phyloP scores from a whole-genome alignment of 202 grass and related monocot species.

The Setaria italica region DNA sequence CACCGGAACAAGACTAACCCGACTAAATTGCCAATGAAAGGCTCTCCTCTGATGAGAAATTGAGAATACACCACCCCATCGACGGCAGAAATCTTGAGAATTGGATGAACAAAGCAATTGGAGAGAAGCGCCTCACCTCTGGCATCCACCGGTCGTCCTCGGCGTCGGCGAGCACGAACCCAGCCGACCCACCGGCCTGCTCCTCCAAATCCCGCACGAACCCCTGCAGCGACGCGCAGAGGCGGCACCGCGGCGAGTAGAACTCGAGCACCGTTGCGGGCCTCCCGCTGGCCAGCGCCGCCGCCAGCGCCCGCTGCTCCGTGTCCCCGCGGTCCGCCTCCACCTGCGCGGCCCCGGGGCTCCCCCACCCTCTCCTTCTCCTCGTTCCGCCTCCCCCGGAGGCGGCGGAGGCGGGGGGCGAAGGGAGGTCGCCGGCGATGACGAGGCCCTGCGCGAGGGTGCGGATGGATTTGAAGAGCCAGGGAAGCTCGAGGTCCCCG shows the following conservation, averaged over 20 bases:
- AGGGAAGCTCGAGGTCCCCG: slow-evolving; percentile 69
- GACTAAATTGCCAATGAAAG: not conserved
- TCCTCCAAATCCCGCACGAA: slow-evolving; percentile 70
- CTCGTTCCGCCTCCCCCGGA: slow-evolving; percentile 21
- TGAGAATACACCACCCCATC: not conserved
- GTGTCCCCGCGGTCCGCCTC: slow-evolving; percentile 60
- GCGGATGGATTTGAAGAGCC: slow-evolving; percentile 79
- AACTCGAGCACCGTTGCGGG: slow-evolving; percentile 84
- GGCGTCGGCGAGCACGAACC: slow-evolving; percentile 87
- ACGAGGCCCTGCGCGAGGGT: slow-evolving; percentile 80
- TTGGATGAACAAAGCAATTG: not conserved
- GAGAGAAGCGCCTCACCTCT: slow-evolving; percentile 56
- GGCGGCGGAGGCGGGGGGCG: slow-evolving; percentile 13
- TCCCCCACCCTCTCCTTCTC: slow-evolving; percentile 27
- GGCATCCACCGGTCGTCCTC: slow-evolving; percentile 94
- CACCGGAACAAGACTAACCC: not conserved
- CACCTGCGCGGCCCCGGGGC: not conserved
- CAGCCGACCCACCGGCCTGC: slow-evolving; percentile 40
- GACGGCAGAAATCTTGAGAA: not conserved
- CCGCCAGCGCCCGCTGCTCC: slow-evolving; percentile 78
- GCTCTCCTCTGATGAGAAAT: too few relatives aligned
- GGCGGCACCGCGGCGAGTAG: slow-evolving; percentile 84
- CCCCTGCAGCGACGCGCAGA: slow-evolving; percentile 76
- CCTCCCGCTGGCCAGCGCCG: slow-evolving; percentile 67
- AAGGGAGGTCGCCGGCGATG: slow-evolving; percentile 61